A percentile compares a stretch with the other conserved stretches of the same genome.
Conservation (phyloP, 2,329 filamentous ascomycete genomes). For the Colletotrichum lini region DNA sequence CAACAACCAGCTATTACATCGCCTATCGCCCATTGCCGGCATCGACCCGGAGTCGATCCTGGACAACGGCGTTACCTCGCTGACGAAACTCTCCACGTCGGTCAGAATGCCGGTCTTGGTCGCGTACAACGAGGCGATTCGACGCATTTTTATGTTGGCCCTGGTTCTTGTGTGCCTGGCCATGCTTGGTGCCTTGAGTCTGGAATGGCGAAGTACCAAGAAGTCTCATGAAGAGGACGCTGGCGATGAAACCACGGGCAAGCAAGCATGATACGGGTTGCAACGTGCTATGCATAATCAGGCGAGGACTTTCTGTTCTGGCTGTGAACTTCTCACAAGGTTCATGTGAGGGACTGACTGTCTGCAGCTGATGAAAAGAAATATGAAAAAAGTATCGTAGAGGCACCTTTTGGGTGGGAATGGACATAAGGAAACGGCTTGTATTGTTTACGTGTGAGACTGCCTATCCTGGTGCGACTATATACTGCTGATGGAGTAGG, state of each 20-base stretch:
- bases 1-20: conserved; percentile 59
- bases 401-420: too few species aligned
- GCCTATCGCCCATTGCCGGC: conserved; percentile 53
- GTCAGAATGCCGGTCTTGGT: conserved; percentile 33
- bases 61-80: conserved; percentile 53
- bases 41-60: conserved; percentile 52
- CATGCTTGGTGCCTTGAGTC: conserved; percentile 63
- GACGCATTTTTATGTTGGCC: conserved; percentile 67
- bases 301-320: too few species aligned
- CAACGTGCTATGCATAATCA: too few species aligned
- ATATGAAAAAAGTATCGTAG: too few species aligned
- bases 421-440: too few species aligned
- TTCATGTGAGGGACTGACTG: too few species aligned
- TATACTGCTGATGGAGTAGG: too few species aligned
- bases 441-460: too few species aligned
- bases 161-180: conserved; percentile 63
- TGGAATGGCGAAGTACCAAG: conserved; percentile 66
- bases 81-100: background rate
- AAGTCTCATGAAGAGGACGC: conserved; percentile 21
- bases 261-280: too few species aligned
- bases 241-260: background rate
- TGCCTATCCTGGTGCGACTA: too few species aligned
- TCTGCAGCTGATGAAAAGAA: too few species aligned
- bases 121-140: conserved; percentile 71
- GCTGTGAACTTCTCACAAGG: too few species aligned